Percentiles rank a stretch among this genome's conserved stretches.
Conservation (phyloP, 2,329 filamentous ascomycete genomes). For the Neofusicoccum cordaticola region DNA sequence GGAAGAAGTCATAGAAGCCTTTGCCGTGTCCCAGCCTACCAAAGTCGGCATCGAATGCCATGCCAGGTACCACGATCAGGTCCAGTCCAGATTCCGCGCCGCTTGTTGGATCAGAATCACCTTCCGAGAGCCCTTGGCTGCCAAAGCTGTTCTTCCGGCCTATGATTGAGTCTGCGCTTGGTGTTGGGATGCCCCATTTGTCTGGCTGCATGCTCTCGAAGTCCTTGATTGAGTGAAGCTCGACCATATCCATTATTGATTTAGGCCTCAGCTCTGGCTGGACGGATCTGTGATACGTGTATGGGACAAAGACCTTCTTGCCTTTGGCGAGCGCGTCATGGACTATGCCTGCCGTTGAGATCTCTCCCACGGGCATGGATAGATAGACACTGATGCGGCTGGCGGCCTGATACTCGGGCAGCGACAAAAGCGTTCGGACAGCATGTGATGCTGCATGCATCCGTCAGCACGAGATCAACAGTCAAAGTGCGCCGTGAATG, state of each 20-base stretch:
- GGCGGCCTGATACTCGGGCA: slow-evolving; percentile 74
- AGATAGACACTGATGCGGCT: slow-evolving; percentile 80
- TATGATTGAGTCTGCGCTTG: slow-evolving; percentile 63
- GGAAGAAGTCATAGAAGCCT: slow-evolving; percentile 94
- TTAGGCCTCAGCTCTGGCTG: slow-evolving; percentile 44
- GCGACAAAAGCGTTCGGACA: slow-evolving; percentile 61
- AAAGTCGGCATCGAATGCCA: slow-evolving; percentile 78
- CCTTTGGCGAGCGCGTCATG: slow-evolving; percentile 71
- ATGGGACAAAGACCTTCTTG: slow-evolving; percentile 90
- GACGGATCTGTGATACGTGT: slow-evolving; percentile 58
- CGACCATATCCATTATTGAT: slow-evolving; percentile 95
- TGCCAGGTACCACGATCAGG: slow-evolving; percentile 85
- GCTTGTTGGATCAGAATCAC: slow-evolving; percentile 28
- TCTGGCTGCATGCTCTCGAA: slow-evolving; percentile 75
- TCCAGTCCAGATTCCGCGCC: slow-evolving; percentile 58
- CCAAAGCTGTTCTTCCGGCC: slow-evolving; percentile 72
- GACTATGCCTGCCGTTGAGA: slow-evolving; percentile 80
- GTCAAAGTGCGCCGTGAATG: background rate
- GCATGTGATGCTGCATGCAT: slow-evolving; percentile 58
- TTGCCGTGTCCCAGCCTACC: slow-evolving; percentile 87
- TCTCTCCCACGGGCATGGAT: slow-evolving; percentile 85
- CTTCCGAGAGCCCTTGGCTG: slow-evolving; percentile 50
- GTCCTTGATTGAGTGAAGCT: slow-evolving; percentile 68
- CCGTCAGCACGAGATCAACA: slow-evolving; percentile 6
- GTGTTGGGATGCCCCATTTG: slow-evolving; percentile 92